Conservation (phyloP, 345 rosid species). For the Citrus inodora region DNA sequence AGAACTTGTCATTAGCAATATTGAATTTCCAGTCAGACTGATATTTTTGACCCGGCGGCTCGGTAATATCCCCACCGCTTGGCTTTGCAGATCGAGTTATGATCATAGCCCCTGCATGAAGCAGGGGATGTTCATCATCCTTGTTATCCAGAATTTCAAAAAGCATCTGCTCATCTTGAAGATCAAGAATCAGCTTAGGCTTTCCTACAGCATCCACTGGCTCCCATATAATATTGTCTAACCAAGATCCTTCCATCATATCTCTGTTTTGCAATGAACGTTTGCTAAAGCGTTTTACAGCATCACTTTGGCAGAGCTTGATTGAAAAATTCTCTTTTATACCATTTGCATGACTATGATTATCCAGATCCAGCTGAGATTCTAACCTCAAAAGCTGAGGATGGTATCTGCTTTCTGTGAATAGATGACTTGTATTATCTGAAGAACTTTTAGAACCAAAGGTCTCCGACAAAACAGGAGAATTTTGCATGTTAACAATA, state of each 20-base stretch:
- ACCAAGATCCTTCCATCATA: conserved; percentile 77
- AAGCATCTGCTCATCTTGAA: conserved; percentile 93
- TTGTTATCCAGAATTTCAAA: conserved; percentile 74
- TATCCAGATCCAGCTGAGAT: conserved; percentile 42
- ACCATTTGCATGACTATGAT: conserved; percentile 22
- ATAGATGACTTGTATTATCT: conserved; percentile 17
- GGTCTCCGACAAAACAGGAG: conserved; percentile 50
- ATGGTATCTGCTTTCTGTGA: conserved; percentile 45
- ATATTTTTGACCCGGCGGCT: conserved; percentile 41
- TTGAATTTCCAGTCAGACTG: conserved; percentile 78
- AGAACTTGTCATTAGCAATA: conserved; percentile 93
- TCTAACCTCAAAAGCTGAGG: conserved; percentile 91
- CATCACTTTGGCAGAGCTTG: conserved; percentile 39
- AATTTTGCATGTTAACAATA: conserved; percentile 24
- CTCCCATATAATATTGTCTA: conserved; percentile 81
- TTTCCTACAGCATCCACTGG: conserved; percentile 39
- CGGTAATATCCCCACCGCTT: conserved; percentile 39
- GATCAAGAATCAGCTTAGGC: conserved; percentile 85
- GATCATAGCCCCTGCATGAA: conserved; percentile 93
- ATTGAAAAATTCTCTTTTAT: conserved; percentile 18
- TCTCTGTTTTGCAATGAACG: conserved; percentile 53
- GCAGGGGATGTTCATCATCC: conserved; percentile 64
- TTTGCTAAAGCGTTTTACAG: conserved; percentile 45
- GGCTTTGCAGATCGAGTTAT: conserved; percentile 52
- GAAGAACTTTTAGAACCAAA: conserved; percentile 40